A percentile compares a stretch with the other conserved stretches of the same genome.
These are phyloP conservation scores for Sarocladium brachiariae DNA, from an alignment of 2,329 filamentous ascomycete species.

Conservation along the genomic window DNA sequence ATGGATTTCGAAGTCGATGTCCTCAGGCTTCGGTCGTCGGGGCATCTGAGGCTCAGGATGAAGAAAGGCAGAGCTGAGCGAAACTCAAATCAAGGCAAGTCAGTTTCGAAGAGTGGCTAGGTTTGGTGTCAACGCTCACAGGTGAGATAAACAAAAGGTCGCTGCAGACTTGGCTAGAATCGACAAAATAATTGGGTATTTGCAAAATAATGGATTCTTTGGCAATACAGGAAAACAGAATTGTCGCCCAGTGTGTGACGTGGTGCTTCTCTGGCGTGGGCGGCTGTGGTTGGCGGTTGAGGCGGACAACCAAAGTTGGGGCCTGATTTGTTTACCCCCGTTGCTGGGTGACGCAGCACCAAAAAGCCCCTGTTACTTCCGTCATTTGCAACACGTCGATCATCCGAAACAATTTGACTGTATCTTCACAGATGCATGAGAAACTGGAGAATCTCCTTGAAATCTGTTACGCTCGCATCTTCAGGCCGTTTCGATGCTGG, in stretches of 20 bases:
- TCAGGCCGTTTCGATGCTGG: background rate
- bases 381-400: no score
- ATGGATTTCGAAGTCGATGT: conserved; percentile 41
- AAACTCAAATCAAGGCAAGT: conserved; percentile 1
- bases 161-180: background rate
- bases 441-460: background rate
- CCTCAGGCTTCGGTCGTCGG: conserved; percentile 22
- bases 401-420: no score
- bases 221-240: background rate
- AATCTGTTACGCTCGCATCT: background rate
- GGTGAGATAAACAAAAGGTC: background rate
- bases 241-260: background rate
- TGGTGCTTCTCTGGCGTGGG: conserved; percentile 6
- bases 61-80: background rate
- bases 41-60: conserved; percentile 15
- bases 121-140: background rate
- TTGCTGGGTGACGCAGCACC: conserved; percentile 26
- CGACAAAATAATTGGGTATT: background rate
- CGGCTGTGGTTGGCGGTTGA: conserved; percentile 23
- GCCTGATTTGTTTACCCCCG: conserved; percentile 26
- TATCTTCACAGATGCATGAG: no score
- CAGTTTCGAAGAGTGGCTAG: background rate
- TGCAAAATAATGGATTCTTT: background rate
- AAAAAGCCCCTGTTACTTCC: background rate
- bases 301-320: conserved; percentile 10